Base-by-base conservation (phyloP, 345 rosid species). In the Gossypioides kirkii region DNA sequence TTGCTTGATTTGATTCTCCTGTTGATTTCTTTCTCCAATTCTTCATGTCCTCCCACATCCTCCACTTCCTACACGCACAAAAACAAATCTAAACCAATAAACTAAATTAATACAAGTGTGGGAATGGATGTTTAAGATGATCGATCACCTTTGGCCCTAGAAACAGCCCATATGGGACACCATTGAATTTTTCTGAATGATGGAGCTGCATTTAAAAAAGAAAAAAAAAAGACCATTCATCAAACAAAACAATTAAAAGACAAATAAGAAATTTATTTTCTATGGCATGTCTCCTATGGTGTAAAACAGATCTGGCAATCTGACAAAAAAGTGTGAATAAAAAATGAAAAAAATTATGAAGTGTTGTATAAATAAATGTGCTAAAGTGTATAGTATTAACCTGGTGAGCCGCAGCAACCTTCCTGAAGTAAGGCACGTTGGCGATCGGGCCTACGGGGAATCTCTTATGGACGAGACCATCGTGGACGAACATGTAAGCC, bases 401-500 rank as follows among this genome's bases (percentile, higher is more conserved):
- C 85, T 85, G 87, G 72, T 94, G 98, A 46, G 98, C 98, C 0
- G 97, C 92, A 28, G 98, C 98, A 17, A 92, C 94, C 76, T 76
- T 87, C 32, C 95, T 78, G 63, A 94, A 80, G 76, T 90, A 90
- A 60, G 97, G 98, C 12, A 94, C 96, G 79, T 88, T 68, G 70
- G 98, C 94, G 20, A 92, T 88, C 52, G 98, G 98, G 16, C 98
- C 98, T 20, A 92, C 98, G 0, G 98, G 92, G 81, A 94, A 94
- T 55, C 98, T 80, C 77, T 82, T 85, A 86, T 94, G 98, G 32
- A 92, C 94, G 32, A 94, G 83, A 61, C 98, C 98, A 45, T 94
- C 98, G 74, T 94, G 98, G 61, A 94, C 92, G 75, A 94, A 94
- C 98, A 94, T 92, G 86, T 94, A 94, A 16, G 98, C 98, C 81